Evolutionary conservation across 129 eudicot species (phyloP), one percentile per base, ranked within the genome.

Genomic region (Escallonia rubra): DNA sequence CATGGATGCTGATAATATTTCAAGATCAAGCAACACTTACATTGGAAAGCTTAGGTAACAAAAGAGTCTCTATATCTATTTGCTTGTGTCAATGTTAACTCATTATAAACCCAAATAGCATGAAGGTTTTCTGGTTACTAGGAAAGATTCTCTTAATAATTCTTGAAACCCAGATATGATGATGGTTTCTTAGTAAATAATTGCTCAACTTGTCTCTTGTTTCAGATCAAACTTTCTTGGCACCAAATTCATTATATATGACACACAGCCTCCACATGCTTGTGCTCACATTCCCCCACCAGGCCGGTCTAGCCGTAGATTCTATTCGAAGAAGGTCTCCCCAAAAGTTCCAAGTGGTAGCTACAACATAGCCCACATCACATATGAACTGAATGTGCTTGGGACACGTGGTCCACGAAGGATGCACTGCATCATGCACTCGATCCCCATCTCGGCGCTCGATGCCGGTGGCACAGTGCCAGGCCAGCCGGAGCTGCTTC

Each of bases 321-420:
- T 89, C 65, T 72, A 70, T 41, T 86, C 94, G 53, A 89, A 81
- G 60, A 89, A 89, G 71, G 94, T 89, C 4, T 89, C 96, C 39
- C 96, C 96, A 4, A 89, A 86, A 74, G 80, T 86, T 53, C 94
- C 96, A 46, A 76, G 79, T 39, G 96, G 96, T 52, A 89, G 83
- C 68, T 86, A 86, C 82, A 86, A 74, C 81, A 86, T 89, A 5
- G 81, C 94, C 71, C 94, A 89, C 72, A 86, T 89, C 68, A 65
- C 93, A 41, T 89, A 89, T 46, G 94, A 89, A 75, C 88, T 89
- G 12, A 89, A 89, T 53, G 90, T 89, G 48, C 82, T 89, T 0
- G 94, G 96, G 1, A 86, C 96, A 0, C 88, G 90, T 41, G 96
- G 96, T 58, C 96, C 96, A 54, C 81, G 94, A 3, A 83, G 93